phyloP scores from a whole-genome alignment of 2,329 filamentous ascomycete species.

The Nemania diffusa region DNA sequence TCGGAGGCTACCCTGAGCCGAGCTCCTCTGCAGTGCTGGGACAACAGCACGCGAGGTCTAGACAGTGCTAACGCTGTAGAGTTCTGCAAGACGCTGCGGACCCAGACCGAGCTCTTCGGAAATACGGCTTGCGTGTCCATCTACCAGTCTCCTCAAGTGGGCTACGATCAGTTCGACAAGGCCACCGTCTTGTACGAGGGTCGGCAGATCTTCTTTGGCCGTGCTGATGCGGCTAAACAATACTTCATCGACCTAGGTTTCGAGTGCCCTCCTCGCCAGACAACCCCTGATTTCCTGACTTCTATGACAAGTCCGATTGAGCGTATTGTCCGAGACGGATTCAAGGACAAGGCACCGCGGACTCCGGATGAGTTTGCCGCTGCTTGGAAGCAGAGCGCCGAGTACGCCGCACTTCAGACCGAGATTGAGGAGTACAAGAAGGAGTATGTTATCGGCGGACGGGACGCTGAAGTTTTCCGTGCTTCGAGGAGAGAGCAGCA shows the following conservation, averaged over 20 bases:
- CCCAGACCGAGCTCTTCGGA: slow-evolving; percentile 72
- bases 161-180: slow-evolving; percentile 74
- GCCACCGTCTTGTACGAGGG: slow-evolving; percentile 68
- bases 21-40: slow-evolving; percentile 72
- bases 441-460: slow-evolving; percentile 63
- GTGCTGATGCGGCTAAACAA: slow-evolving; percentile 66
- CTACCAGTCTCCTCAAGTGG: slow-evolving; percentile 74
- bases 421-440: slow-evolving; percentile 68
- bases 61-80: slow-evolving; percentile 81
- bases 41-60: slow-evolving; percentile 78
- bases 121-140: slow-evolving; percentile 76
- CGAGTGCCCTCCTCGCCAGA: slow-evolving; percentile 72
- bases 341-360: slow-evolving; percentile 65
- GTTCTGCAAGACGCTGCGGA: slow-evolving; percentile 75
- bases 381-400: slow-evolving; percentile 65
- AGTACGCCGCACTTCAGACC: slow-evolving; percentile 61
- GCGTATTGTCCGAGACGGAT: slow-evolving; percentile 65
- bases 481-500: slow-evolving; percentile 65
- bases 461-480: slow-evolving; percentile 68
- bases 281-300: slow-evolving; percentile 77
- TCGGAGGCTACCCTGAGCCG: slow-evolving; percentile 69
- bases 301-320: slow-evolving; percentile 72
- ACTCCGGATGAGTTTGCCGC: slow-evolving; percentile 71
- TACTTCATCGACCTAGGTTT: slow-evolving; percentile 77
- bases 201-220: slow-evolving; percentile 72